These are phyloP conservation scores for Catenaria anguillulae DNA, from an alignment of 371 early-diverging fungal species.

Conservation along the genomic window DNA sequence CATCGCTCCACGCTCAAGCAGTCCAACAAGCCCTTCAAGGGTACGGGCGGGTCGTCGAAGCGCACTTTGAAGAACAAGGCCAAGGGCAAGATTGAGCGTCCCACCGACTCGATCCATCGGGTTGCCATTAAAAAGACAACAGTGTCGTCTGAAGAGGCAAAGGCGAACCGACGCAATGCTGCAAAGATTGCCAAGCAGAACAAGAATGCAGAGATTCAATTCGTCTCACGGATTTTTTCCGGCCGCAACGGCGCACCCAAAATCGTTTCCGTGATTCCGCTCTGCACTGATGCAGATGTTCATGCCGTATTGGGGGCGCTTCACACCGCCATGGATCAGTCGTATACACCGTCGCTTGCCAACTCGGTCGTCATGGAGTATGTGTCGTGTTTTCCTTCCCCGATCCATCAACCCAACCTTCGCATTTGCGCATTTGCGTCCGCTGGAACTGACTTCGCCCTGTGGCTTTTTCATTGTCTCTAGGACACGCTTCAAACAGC, in stretches of 20 bases:
- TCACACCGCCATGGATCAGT: slow-evolving; percentile 13
- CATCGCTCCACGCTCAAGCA: slow-evolving; percentile 66
- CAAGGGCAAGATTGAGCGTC: slow-evolving; percentile 39
- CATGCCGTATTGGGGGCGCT: slow-evolving; percentile 12
- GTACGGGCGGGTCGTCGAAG: slow-evolving; percentile 63
- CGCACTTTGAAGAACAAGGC: slow-evolving; percentile 54
- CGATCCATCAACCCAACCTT: too few species aligned
- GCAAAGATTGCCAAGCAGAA: slow-evolving; percentile 63
- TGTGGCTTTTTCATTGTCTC: too few species aligned
- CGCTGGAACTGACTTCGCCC: too few species aligned
- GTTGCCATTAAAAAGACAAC: slow-evolving; percentile 34
- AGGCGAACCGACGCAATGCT: slow-evolving; percentile 69
- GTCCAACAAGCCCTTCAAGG: slow-evolving; percentile 88
- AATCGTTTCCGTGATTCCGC: slow-evolving; percentile 63
- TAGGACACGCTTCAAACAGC: slow-evolving; percentile 72
- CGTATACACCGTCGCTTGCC: background rate
- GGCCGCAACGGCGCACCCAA: slow-evolving; percentile 74
- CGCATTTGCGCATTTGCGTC: too few species aligned
- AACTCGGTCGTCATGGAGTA: background rate
- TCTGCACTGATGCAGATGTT: slow-evolving; percentile 56
- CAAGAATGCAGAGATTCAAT: slow-evolving; percentile 56
- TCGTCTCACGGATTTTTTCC: slow-evolving; percentile 56
- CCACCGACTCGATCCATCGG: slow-evolving; percentile 37
- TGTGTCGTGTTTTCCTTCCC: too few species aligned
- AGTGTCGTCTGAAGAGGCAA: slow-evolving; percentile 25